Percentiles rank a stretch among this genome's conserved stretches.
These are phyloP conservation scores for Proteromonas lacertae DNA, from an alignment of 352 stramenopile genomes.

Conservation along the genomic window DNA sequence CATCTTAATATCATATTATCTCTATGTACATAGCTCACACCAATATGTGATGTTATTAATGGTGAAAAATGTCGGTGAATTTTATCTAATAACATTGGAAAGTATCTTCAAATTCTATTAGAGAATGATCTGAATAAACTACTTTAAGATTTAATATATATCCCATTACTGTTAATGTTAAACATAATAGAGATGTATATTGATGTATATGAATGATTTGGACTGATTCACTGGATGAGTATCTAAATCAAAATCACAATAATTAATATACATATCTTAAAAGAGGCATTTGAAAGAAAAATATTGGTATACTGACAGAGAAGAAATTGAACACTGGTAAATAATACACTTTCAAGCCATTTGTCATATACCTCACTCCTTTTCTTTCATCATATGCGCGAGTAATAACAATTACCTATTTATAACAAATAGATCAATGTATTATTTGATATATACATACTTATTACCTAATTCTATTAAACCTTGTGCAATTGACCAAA, in stretches of 20 bases:
- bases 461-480: constrained; percentile 32
- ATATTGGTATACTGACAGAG: constrained; percentile 64
- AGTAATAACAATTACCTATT: constrained; percentile 31
- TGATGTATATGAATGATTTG: constrained; percentile 81
- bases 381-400: constrained; percentile 21
- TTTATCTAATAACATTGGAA: constrained; percentile 51
- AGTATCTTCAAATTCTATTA: constrained; percentile 78
- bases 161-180: constrained; percentile 61
- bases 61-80: constrained; percentile 64
- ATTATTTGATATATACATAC: constrained; percentile 30
- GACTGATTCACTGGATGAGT: constrained; percentile 59
- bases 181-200: constrained; percentile 60
- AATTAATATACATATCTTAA: no score
- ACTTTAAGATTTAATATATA: constrained; percentile 32
- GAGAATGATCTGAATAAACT: constrained; percentile 79
- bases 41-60: constrained; percentile 65
- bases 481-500: constrained; percentile 75
- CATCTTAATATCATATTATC: constrained; percentile 73
- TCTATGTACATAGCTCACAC: constrained; percentile 65
- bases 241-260: no score
- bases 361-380: constrained; percentile 70
- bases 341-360: constrained; percentile 88
- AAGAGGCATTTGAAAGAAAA: constrained; percentile 48
- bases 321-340: no score
- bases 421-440: no score